These are phyloP conservation scores for Scleroderma citrinum DNA, from an alignment of 768 basidiomycete species.

Conservation along the genomic window DNA sequence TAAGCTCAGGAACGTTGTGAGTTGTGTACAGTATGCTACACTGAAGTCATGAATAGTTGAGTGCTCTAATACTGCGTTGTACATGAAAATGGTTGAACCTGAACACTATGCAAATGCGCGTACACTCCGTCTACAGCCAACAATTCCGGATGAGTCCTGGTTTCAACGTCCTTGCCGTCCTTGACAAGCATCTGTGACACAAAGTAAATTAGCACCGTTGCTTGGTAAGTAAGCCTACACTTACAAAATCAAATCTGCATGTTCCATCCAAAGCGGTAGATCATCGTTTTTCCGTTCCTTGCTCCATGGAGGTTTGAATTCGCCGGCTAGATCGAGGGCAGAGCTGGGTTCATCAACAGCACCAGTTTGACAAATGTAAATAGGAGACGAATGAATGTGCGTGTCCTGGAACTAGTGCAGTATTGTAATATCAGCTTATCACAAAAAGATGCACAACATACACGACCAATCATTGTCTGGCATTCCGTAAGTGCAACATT, in stretches of 20 bases:
- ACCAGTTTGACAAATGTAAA: constrained; percentile 25
- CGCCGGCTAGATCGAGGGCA: constrained; percentile 32
- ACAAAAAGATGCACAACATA: constrained; percentile 3
- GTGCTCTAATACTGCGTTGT: not conserved
- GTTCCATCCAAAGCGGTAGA: constrained; percentile 35
- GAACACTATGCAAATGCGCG: constrained; percentile 28
- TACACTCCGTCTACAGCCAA: constrained; percentile 28
- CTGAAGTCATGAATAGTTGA: no score
- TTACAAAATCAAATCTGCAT: constrained; percentile 34
- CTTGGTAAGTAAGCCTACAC: constrained; percentile 3
- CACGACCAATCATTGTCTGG: constrained; percentile 28
- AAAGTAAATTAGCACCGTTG: no score
- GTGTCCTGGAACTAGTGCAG: constrained; percentile 19
- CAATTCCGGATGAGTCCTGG: constrained; percentile 20
- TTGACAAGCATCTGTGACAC: no score
- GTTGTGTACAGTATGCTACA: no score
- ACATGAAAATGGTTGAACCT: constrained; percentile 24
- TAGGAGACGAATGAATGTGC: constrained; percentile 37
- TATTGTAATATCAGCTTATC: no score
- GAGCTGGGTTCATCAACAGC: constrained; percentile 34
- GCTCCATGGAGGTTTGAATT: constrained; percentile 22
- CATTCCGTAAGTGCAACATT: no score
- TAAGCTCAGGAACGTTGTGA: no score
- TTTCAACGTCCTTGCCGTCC: no score
- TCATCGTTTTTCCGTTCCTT: constrained; percentile 31